Evolutionary conservation across 148 eudicot species (phyloP).

Genomic region (Camellia japonica): DNA sequence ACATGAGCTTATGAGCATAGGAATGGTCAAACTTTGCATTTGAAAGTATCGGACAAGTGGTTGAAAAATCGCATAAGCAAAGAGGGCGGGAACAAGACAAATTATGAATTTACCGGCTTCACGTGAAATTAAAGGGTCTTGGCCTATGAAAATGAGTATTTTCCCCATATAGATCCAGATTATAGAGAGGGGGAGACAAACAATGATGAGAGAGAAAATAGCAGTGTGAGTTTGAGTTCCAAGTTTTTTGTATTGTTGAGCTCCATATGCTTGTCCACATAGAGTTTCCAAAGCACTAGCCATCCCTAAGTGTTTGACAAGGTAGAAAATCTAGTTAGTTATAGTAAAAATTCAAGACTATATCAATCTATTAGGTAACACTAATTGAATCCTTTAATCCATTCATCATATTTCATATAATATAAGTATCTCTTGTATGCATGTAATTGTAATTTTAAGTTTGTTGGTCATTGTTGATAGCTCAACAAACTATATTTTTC

Average conservation of each 20-base stretch:
- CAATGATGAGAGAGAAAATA: conserved; percentile 56
- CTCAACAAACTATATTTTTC: background rate
- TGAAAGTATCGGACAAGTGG: conserved; percentile 73
- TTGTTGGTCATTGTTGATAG: background rate
- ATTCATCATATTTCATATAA: background rate
- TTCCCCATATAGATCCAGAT: conserved; percentile 61
- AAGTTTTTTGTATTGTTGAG: conserved; percentile 67
- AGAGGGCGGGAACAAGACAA: conserved; percentile 64
- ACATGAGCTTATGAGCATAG: conserved; percentile 61
- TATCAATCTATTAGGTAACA: too few species aligned
- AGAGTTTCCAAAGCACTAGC: conserved; percentile 76
- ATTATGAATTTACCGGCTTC: conserved; percentile 68
- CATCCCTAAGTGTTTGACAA: conserved; percentile 68
- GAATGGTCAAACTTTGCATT: conserved; percentile 67
- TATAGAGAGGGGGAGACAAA: conserved; percentile 62
- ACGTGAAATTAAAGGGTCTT: conserved; percentile 65
- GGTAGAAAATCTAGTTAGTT: background rate
- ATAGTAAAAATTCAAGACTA: background rate
- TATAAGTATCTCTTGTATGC: background rate
- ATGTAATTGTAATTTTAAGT: too few species aligned
- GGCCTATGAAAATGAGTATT: conserved; percentile 60
- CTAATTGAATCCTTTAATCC: background rate
- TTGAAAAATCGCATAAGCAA: conserved; percentile 62
- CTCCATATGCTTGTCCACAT: conserved; percentile 89
- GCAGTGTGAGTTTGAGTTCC: conserved; percentile 84